phyloP scores from a whole-genome alignment of 371 early-diverging fungal species.

The Coemansia sp. region DNA sequence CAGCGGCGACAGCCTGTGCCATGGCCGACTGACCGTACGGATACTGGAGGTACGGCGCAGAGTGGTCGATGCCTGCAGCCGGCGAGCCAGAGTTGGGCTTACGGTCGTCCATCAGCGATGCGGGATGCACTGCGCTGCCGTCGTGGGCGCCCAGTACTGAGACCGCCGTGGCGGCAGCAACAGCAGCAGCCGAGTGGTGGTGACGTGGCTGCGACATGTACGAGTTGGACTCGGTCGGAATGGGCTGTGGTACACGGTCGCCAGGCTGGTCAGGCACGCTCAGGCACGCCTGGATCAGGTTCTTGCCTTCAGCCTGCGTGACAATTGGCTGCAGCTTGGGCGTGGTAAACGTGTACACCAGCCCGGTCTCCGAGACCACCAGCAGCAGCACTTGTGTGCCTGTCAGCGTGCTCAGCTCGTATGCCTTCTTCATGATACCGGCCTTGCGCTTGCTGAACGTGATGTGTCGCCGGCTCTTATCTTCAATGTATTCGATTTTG shows the following conservation, averaged over 20 bases:
- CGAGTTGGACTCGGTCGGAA: conserved; percentile 48
- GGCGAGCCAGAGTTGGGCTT: conserved; percentile 22
- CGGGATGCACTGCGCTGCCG: conserved; percentile 8
- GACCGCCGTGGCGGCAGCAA: conserved; percentile 19
- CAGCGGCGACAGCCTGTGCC: conserved; percentile 42
- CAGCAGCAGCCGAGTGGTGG: conserved; percentile 13
- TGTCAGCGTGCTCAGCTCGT: conserved; percentile 93
- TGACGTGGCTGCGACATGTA: conserved; percentile 51
- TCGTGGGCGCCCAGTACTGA: conserved; percentile 21
- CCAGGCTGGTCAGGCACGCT: conserved; percentile 74
- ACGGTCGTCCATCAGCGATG: conserved; percentile 27
- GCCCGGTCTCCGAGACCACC: conserved; percentile 96
- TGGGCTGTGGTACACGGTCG: conserved; percentile 38
- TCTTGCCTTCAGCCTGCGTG: conserved; percentile 90
- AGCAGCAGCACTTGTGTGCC: conserved; percentile 96
- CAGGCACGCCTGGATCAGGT: conserved; percentile 92
- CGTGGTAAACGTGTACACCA: conserved; percentile 98
- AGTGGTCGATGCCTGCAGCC: conserved; percentile 17
- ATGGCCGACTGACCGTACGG: conserved; percentile 37
- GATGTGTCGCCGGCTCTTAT: conserved; percentile 93
- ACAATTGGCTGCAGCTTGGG: conserved; percentile 95
- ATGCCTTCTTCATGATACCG: conserved; percentile 99
- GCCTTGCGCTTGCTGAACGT: conserved; percentile 99
- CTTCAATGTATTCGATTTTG: conserved; percentile 96
- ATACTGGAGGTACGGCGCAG: conserved; percentile 36